Evolutionary conservation across 1,284 basidiomycete genomes (phyloP), one percentile per base, ranked within the genome.

Genomic region (Leucoagaricus sp.): DNA sequence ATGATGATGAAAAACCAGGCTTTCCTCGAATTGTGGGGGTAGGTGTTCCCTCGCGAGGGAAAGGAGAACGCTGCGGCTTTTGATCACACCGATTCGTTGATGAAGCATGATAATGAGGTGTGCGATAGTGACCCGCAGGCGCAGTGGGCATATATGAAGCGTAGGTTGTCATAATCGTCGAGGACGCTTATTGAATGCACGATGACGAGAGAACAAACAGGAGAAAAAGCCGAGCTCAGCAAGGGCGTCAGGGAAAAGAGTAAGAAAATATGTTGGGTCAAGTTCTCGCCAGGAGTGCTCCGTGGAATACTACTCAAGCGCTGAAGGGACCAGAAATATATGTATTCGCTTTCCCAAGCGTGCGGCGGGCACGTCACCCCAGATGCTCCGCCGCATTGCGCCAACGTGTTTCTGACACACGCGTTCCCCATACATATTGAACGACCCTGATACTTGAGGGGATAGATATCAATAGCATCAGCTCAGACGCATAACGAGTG

Each of bases 331-430:
- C 47, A 48, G 25, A 48, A 42, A 17, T 55, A 49, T 55, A 55
- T 55, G 54, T 45, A 49, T 34, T 34, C 36, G 5, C 15, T 23
- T 25, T 29, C 29, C 28, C 17, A 4, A 26, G 21, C 23, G 34
- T 33, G 25, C 28, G 42, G 49, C 33, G 34, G 48, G 15, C 28
- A 12, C 44, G 46, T 40, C 36, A n/a, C n/a, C n/a, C n/a, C n/a
- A n/a, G n/a, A n/a, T n/a, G n/a, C 21, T 23, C 25, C 5, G 28
- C 31, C 55, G 36, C 55, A 51, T 57, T 57, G 55, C 19, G 12
- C 15, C 55, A 57, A 44, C 55, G 55, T 57, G 55, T 51, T 44
- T 55, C 21, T 49, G 49, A 57, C 49, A 57, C 36, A 28, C 49
- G 15, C 48, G 31, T 5, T 44, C 15, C 40, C 38, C 42, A 46